Evolutionary conservation across 805 yeast species (phyloP).

Genomic region (Starmerella khaoyaiensis): DNA sequence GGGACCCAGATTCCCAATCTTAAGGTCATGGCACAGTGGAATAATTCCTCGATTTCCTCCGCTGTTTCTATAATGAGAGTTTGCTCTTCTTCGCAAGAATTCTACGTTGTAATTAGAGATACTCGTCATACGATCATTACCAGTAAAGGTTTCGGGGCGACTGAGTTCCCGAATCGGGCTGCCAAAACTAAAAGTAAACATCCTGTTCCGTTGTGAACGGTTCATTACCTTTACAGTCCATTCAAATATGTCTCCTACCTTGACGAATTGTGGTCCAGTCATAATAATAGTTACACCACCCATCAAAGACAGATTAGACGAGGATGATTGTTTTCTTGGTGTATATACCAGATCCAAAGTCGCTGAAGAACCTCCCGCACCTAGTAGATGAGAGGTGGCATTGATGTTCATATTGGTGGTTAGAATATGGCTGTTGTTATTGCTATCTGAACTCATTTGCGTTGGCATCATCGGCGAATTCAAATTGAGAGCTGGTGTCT

Average conservation of each 20-base stretch:
- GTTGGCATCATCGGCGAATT: conserved; percentile 13
- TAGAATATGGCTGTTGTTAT: not conserved
- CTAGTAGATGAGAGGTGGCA: not conserved
- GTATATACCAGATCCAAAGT: conserved; percentile 13
- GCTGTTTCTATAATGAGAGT: conserved; percentile 18
- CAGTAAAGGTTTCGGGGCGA: not conserved
- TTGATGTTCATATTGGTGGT: not conserved
- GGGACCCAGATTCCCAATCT: conserved; percentile 49
- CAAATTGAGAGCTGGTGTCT: conserved; percentile 21
- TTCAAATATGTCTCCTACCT: conserved; percentile 45
- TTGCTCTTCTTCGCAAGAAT: conserved; percentile 10
- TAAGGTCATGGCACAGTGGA: conserved; percentile 50
- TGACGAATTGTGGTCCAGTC: conserved; percentile 47
- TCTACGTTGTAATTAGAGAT: conserved; percentile 11
- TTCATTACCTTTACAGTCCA: conserved; percentile 61
- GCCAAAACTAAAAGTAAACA: conserved; percentile 34
- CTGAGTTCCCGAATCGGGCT: not conserved
- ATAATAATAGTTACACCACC: conserved; percentile 40
- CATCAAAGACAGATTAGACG: conserved; percentile 14
- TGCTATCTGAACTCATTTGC: not conserved
- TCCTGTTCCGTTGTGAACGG: conserved; percentile 38
- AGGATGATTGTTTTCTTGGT: conserved; percentile 1
- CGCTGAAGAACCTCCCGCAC: conserved; percentile 4
- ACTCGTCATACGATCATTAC: not conserved
- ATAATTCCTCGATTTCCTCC: conserved; percentile 41